Base-by-base conservation (phyloP, 2,329 filamentous ascomycete species). In the Bisporella sp. region DNA sequence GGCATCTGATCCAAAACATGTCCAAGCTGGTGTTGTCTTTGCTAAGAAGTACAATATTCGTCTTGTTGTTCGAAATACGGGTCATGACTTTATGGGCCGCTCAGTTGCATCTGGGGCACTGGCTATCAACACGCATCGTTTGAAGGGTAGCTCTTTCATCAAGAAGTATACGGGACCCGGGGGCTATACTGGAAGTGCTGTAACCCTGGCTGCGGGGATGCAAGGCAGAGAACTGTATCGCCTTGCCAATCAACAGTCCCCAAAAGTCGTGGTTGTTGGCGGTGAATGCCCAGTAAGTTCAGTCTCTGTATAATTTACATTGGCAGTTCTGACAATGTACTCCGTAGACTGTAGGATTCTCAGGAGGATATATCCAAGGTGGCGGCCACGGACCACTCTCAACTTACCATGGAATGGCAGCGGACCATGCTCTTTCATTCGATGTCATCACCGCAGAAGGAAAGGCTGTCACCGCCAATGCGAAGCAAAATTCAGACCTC, bases 351-450 rank as follows among this genome's bases (percentile, higher is more conserved):
- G 79, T 84, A 5, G 80, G 79, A 1, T 57, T 79, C 6, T 74
- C 76, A 0, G 82, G 81, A 11, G 81, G 81, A 1, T 85, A 77
- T 57, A 73, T 69, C 3, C 77, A 81, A 60, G 80, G 79, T 5
- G 81, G 79, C 9, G 82, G 82, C 0, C 79, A 83, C 59, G 74
- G 72, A 1, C 67, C 73, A 0, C 68, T 85, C 1, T 70, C 68
- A 32, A 75, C 74, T 1, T 67, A 62, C n/a, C 78, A 75, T 45
- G 82, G 82, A 5, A 68, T 87, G 0, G 76, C 66, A 11, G 79
- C 79, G 0, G 81, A 85, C 55, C 75, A 85, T 46, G 71, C 75
- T 0, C 67, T 85, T 2, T 70, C 75, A 54, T 77, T 69, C 48
- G 71, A 80, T 52, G 76, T 81, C 1, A 70, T 85, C n/a, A 77